These are phyloP conservation scores for Paracoccidioides lutzii DNA, from an alignment of 2,329 filamentous ascomycete genomes.

Conservation along the genomic window DNA sequence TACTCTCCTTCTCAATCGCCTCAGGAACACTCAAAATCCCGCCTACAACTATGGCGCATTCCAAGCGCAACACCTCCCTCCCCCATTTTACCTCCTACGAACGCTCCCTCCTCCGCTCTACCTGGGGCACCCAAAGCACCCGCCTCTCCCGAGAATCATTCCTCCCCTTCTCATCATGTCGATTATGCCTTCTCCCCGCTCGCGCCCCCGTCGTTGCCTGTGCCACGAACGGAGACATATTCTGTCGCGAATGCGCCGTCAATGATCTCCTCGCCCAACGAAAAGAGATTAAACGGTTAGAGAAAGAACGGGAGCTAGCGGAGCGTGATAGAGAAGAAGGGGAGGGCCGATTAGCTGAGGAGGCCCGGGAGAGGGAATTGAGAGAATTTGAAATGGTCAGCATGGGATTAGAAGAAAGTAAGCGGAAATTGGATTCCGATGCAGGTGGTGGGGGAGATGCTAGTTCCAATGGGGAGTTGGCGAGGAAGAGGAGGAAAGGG, in stretches of 20 bases:
- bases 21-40: background rate
- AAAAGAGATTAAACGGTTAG: constrained; percentile 75
- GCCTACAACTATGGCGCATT: constrained; percentile 29
- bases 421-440: constrained; percentile 20
- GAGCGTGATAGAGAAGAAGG: constrained; percentile 51
- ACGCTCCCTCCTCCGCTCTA: constrained; percentile 63
- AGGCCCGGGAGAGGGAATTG: constrained; percentile 57
- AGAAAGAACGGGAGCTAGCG: constrained; percentile 51
- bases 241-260: constrained; percentile 89
- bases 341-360: constrained; percentile 49
- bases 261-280: constrained; percentile 82
- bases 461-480: constrained; percentile 31
- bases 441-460: constrained; percentile 16
- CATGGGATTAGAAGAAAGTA: constrained; percentile 43
- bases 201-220: constrained; percentile 79
- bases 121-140: constrained; percentile 73
- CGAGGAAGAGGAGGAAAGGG: constrained; percentile 55
- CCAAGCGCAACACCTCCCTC: constrained; percentile 79
- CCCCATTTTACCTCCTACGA: constrained; percentile 92
- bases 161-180: constrained; percentile 78
- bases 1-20: background rate
- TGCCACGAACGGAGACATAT: constrained; percentile 64
- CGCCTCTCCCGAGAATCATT: constrained; percentile 83
- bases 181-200: constrained; percentile 70
- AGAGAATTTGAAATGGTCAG: constrained; percentile 76